Evolutionary conservation across 192 early-diverging fungal species (phyloP), one percentile per base, ranked within the genome.

Genomic region (Mortierella claussenii): DNA sequence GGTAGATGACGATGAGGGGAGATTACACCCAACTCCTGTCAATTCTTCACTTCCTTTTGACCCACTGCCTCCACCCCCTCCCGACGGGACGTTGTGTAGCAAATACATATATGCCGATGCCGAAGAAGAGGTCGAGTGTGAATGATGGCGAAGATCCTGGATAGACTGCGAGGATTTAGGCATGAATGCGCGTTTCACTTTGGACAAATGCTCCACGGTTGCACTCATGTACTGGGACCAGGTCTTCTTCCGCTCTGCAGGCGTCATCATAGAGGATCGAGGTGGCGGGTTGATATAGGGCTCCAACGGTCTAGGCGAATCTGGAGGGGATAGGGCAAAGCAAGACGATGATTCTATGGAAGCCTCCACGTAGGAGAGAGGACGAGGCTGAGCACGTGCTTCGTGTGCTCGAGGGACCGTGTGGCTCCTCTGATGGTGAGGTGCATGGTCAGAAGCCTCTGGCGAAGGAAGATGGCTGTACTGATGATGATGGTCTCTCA

Each of bases 171-270:
- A 59, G 27, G 70, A 47, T 36, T 59, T 54, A 17, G 63, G 57
- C 45, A 60, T 33, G 24, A 75, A 52, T 0, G 31, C 70, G 2
- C 63, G 48, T 27, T 75, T 75, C 43, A 75, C 70, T 26, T 75
- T 75, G 7, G 70, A 65, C 9, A 75, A 23, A 21, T 75, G 70
- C 26, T 60, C 70, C 2, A 66, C 57, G 3, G 70, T 75, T 6
- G 70, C 56, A 0, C 9, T 36, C 70, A 75, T 58, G n/a, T 60
- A 75, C 23, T 75, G 70, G 4, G 70, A 65, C 55, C 55, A 75
- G 7, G 56, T 60, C 27, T 60, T 65, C 23, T 60, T 65, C 51
- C 48, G 65, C 23, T 75, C 70, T 15, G 32, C 37, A 40, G 13
- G 37, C 8, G 37, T 7, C 8, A 13, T 13, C 13, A 13, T 40